phyloP scores from a whole-genome alignment of 352 stramenopile genomes.

The Pythium utonaiense region DNA sequence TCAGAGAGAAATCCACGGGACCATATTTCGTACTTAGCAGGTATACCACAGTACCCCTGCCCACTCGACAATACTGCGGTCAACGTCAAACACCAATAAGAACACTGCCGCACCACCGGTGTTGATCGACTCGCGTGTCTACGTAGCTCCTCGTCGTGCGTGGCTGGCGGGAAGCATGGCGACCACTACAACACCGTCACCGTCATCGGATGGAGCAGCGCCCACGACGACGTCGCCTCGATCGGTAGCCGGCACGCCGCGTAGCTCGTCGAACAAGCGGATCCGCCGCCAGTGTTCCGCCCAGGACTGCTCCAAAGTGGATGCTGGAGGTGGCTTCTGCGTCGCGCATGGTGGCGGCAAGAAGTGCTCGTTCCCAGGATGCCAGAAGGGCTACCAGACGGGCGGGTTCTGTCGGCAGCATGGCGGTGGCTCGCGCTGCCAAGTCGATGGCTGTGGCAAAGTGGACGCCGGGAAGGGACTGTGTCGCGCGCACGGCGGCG shows the following conservation, averaged over 20 bases:
- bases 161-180: neutral
- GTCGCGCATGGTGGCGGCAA: slow-evolving; percentile 82
- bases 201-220: neutral
- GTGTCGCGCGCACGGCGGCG: slow-evolving; percentile 70
- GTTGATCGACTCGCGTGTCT: neutral
- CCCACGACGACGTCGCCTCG: neutral
- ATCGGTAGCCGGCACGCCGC: slow-evolving; percentile 12
- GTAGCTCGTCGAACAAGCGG: slow-evolving; percentile 17
- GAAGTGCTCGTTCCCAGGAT: slow-evolving; percentile 70
- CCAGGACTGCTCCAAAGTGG: slow-evolving; percentile 59
- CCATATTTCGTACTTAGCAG: neutral
- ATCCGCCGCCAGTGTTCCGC: slow-evolving; percentile 51
- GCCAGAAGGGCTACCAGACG: slow-evolving; percentile 74
- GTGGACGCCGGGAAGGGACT: slow-evolving; percentile 72
- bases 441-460: slow-evolving; percentile 67
- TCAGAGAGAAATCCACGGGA: no score
- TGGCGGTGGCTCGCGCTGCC: slow-evolving; percentile 72
- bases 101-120: neutral
- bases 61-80: neutral
- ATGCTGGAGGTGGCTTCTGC: slow-evolving; percentile 77
- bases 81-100: no score
- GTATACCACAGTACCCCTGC: neutral
- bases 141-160: neutral
- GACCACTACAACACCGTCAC: slow-evolving; percentile 5
- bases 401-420: slow-evolving; percentile 75